phyloP scores from a whole-genome alignment of 2,329 filamentous ascomycete genomes.

The Paecilomyces dactylethromorphus region DNA sequence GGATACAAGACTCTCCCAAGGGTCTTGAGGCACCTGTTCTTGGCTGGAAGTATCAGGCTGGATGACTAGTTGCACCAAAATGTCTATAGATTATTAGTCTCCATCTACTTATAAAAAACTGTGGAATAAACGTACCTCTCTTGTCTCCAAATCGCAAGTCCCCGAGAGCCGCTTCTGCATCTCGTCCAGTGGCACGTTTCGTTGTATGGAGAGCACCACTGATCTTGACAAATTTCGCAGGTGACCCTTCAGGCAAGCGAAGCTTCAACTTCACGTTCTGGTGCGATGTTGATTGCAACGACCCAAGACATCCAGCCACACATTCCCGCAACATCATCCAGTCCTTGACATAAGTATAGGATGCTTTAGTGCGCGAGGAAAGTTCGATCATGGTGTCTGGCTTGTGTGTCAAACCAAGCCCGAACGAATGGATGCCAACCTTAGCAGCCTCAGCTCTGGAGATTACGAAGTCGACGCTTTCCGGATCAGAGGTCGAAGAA shows the following conservation, averaged over 20 bases:
- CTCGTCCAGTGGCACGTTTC: conserved; percentile 87
- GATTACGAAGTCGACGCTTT: conserved; percentile 96
- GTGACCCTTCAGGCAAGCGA: conserved; percentile 88
- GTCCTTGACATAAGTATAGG: conserved; percentile 97
- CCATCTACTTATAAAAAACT: conserved; percentile 4
- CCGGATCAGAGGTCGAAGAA: conserved; percentile 85
- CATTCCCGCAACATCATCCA: conserved; percentile 99
- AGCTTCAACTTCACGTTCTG: conserved; percentile 97
- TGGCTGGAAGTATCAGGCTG: conserved; percentile 74
- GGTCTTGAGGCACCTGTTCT: conserved; percentile 83
- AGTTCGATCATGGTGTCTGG: conserved; percentile 98
- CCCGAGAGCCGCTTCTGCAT: conserved; percentile 86
- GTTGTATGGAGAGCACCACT: conserved; percentile 93
- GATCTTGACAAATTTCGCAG: conserved; percentile 97
- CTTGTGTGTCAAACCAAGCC: conserved; percentile 92
- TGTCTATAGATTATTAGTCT: conserved; percentile 49
- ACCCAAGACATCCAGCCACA: conserved; percentile 83
- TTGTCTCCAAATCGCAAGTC: conserved; percentile 96
- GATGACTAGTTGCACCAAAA: conserved; percentile 90
- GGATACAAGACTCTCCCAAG: conserved; percentile 96
- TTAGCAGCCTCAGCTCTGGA: conserved; percentile 95
- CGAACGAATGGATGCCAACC: conserved; percentile 94
- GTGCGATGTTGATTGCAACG: conserved; percentile 90
- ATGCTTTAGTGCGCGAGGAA: conserved; percentile 90
- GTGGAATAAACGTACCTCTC: conserved; percentile 42